A percentile compares a stretch with the other conserved stretches of the same genome.
These are phyloP conservation scores for Marchantia polymorpha DNA, from an alignment of 225 moss, liverwort and hornwort genomes.

Conservation along the genomic window DNA sequence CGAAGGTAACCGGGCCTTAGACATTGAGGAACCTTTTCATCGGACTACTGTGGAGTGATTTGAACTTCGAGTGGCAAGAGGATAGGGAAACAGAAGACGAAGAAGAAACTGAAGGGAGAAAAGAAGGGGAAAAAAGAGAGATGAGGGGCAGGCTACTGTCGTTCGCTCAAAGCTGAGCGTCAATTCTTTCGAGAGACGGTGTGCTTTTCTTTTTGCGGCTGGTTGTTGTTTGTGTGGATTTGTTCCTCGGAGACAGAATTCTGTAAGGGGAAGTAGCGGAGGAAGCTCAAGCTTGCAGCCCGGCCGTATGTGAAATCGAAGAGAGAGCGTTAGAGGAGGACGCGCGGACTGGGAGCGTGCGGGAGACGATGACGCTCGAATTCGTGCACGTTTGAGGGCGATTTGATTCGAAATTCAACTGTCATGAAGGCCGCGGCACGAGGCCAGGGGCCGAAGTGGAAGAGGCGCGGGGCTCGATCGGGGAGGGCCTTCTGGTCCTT, in stretches of 20 bases:
- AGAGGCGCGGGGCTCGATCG: no score
- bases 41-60: background rate
- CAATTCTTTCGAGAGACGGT: background rate
- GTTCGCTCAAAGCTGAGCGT: background rate
- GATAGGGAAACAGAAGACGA: background rate
- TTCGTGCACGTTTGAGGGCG: no score
- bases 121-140: no score
- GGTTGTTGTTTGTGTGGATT: slow-evolving; percentile 12
- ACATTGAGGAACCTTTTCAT: background rate
- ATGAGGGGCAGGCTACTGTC: background rate
- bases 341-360: background rate
- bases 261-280: background rate
- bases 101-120: no score
- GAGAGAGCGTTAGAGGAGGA: background rate
- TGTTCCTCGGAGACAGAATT: background rate
- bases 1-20: background rate
- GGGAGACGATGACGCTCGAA: no score
- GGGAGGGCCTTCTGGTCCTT: no score
- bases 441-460: no score
- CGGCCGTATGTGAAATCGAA: background rate
- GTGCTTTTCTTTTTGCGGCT: background rate
- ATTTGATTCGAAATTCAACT: no score
- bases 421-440: no score
- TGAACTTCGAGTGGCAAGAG: no score
- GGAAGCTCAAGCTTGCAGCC: background rate